Evolutionary conservation across 2,329 filamentous ascomycete species (phyloP), one percentile per base, ranked within the genome.

Genomic region (Salinomyces thailandicus): DNA sequence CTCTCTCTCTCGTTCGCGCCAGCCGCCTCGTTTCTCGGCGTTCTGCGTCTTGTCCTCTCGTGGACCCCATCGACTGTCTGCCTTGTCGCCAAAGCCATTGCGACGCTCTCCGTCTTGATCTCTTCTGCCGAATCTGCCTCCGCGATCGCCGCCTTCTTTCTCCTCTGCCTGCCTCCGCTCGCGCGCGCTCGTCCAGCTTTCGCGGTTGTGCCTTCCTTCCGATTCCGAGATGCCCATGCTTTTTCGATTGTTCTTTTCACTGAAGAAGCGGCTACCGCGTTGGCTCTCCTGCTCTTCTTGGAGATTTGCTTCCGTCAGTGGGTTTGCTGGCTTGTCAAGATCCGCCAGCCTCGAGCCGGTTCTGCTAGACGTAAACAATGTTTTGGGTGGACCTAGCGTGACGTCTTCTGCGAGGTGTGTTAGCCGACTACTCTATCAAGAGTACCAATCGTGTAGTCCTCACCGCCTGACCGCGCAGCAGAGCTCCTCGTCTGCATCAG

Each of bases 331-430:
- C 34, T 60, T 60, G 24, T 55, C 46, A 15, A 47, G 38, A 18
- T 55, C 52, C 17, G 45, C 38, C 11, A 50, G 39, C 45, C 55
- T 72, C 24, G 44, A 61, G 58, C 42, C 75, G 70, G 68, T 61
- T 19, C 73, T 67, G 40, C 81, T 83, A 15, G 86, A 93, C 36
- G 84, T 76, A 60, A 95, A 94, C 30, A 77, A 76, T 31, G 77
- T 84, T 59, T 84, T 83, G 2, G 86, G 84, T 14, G 86, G 86
- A 11, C 84, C 86, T 39, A 94, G 80, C 40, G 91, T 73, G 39
- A 93, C 81, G 46, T 93, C 85, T 51, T 93, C 87, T 52, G 74
- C 65, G 57, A 75, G 77, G 81, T 48, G 24, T 26, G 33, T 50
- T 36, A 51, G 46, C 33, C 8, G 31, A 30, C 8, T n/a, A 16